These are phyloP conservation scores for Xylariales sp. DNA, from an alignment of 2,329 filamentous ascomycete genomes.

Conservation along the genomic window DNA sequence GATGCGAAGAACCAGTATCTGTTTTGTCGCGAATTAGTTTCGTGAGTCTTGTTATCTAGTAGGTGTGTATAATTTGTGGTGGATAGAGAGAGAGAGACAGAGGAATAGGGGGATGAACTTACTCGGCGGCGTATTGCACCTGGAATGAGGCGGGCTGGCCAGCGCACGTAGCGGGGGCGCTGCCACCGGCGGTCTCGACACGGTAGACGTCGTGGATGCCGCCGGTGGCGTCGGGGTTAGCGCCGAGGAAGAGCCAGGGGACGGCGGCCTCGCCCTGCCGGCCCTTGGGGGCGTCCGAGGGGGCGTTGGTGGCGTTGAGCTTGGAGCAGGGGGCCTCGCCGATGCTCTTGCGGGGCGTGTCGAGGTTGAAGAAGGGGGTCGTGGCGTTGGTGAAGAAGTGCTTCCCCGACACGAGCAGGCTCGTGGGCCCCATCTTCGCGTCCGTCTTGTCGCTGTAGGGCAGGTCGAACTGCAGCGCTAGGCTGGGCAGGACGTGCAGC, in stretches of 20 bases:
- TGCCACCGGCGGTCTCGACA: conserved; percentile 84
- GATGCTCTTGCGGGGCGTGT: conserved; percentile 65
- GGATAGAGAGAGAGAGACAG: not conserved
- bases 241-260: conserved; percentile 80
- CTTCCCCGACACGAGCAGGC: conserved; percentile 75
- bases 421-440: conserved; percentile 63
- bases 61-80: not conserved
- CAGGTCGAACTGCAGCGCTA: conserved; percentile 75
- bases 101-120: conserved; percentile 60
- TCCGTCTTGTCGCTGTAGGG: conserved; percentile 29
- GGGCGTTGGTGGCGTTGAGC: conserved; percentile 70
- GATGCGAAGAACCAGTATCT: conserved; percentile 50
- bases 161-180: conserved; percentile 77
- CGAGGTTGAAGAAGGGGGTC: conserved; percentile 84
- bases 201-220: conserved; percentile 82
- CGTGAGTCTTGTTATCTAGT: not conserved
- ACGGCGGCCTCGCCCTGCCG: conserved; percentile 75
- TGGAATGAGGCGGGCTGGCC: conserved; percentile 73
- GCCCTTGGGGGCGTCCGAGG: conserved; percentile 68
- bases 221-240: conserved; percentile 66
- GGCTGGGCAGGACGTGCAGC: conserved; percentile 70
- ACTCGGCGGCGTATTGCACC: conserved; percentile 86
- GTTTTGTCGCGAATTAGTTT: conserved; percentile 8
- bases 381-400: conserved; percentile 82
- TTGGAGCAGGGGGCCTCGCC: conserved; percentile 73